Evolutionary conservation across 2,329 filamentous ascomycete genomes (phyloP).

Genomic region (Pseudogymnoascus pannorum): DNA sequence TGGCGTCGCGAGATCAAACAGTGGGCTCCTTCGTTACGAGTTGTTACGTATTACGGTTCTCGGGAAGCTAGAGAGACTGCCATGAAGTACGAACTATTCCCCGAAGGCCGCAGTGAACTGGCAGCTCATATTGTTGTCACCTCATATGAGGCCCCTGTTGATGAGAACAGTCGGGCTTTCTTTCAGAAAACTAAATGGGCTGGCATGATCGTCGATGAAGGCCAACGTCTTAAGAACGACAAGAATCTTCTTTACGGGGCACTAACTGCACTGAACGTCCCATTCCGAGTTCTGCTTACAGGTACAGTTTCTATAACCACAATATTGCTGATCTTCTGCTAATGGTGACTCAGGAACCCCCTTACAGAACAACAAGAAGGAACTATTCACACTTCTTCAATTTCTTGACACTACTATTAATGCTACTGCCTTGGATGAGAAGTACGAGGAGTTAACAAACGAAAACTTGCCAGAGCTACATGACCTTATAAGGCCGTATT

Average conservation of each 20-base stretch:
- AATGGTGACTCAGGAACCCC: constrained; percentile 54
- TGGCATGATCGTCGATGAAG: constrained; percentile 87
- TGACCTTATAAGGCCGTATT: constrained; percentile 68
- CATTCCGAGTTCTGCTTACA: constrained; percentile 80
- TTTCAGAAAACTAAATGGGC: constrained; percentile 74
- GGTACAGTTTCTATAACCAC: constrained; percentile 30
- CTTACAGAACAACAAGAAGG: constrained; percentile 88
- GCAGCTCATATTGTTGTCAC: constrained; percentile 89
- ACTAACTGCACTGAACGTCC: constrained; percentile 64
- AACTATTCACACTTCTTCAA: constrained; percentile 93
- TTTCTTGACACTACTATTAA: constrained; percentile 70
- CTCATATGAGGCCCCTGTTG: constrained; percentile 83
- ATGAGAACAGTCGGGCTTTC: constrained; percentile 57
- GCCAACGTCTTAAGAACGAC: constrained; percentile 92
- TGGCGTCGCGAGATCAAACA: constrained; percentile 95
- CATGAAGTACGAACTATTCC: constrained; percentile 80
- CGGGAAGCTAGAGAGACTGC: constrained; percentile 67
- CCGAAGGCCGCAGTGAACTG: constrained; percentile 55
- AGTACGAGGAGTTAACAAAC: constrained; percentile 71
- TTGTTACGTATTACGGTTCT: constrained; percentile 88
- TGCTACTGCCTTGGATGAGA: constrained; percentile 64
- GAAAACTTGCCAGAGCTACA: constrained; percentile 79
- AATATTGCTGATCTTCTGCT: constrained; percentile 12
- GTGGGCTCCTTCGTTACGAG: constrained; percentile 78
- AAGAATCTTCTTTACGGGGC: constrained; percentile 72